Percentiles rank a stretch among this genome's conserved stretches.
phyloP scores from a whole-genome alignment of 495 filamentous ascomycete species.

The Hypoxylon lenormandii region DNA sequence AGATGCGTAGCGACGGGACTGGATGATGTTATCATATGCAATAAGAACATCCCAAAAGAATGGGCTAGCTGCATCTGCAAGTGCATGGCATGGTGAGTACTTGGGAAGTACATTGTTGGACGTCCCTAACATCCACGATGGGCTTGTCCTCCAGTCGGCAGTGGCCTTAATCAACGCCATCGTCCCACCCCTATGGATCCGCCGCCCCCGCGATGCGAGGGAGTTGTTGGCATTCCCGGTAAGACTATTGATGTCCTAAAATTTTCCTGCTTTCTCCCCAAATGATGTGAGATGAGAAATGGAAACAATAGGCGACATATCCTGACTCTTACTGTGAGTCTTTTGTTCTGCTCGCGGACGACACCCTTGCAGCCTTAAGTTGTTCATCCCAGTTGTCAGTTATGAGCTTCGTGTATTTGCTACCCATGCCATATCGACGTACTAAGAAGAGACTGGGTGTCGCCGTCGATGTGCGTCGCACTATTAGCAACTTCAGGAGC shows the following conservation, averaged over 20 bases:
- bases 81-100: conserved; percentile 28
- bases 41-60: conserved; percentile 18
- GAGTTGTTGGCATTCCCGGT: conserved; percentile 31
- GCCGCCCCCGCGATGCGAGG: conserved; percentile 26
- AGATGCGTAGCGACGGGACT: conserved; percentile 23
- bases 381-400: neutral
- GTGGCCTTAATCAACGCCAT: conserved; percentile 13
- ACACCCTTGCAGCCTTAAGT: conserved; percentile 7
- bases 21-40: conserved; percentile 32
- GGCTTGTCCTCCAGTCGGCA: conserved; percentile 25
- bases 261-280: neutral
- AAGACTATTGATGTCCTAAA: conserved; percentile 5
- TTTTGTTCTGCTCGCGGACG: conserved; percentile 7
- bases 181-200: conserved; percentile 33
- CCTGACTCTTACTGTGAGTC: conserved; percentile 4
- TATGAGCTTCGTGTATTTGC: too few species aligned
- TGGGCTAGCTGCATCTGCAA: conserved; percentile 41
- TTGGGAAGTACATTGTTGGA: conserved; percentile 24
- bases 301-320: conserved; percentile 1
- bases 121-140: conserved; percentile 14
- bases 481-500: neutral
- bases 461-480: neutral
- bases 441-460: neutral
- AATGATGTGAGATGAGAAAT: conserved; percentile 13
- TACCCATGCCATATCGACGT: neutral